Evolutionary conservation across 495 filamentous ascomycete species (phyloP).

Genomic region (Aspergillus heteromorphus): DNA sequence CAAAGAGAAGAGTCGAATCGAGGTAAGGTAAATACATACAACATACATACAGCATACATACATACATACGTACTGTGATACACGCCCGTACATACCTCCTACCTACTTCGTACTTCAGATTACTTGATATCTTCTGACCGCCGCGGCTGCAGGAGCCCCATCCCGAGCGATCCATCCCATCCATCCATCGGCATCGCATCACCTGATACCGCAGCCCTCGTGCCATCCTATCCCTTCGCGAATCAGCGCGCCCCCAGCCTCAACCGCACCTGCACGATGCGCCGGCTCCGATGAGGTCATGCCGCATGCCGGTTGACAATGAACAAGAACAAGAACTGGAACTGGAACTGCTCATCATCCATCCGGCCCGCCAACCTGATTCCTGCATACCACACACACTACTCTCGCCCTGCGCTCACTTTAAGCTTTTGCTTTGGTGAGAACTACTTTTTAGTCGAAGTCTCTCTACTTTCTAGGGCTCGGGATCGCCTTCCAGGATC

Average conservation of each 20-base stretch:
- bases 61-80: not conserved
- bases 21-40: not conserved
- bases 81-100: not conserved
- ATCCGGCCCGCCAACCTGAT: too few relatives aligned
- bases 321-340: not conserved
- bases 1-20: too few relatives aligned
- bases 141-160: not conserved
- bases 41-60: not conserved
- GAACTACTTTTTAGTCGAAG: too few relatives aligned
- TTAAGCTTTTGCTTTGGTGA: too few relatives aligned
- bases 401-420: too few relatives aligned
- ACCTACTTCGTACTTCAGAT: too few relatives aligned
- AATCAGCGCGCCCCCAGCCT: not conserved
- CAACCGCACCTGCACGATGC: not conserved
- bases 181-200: not conserved
- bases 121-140: not conserved
- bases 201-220: constrained; percentile 5
- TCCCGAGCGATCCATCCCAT: not conserved
- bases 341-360: too few relatives aligned
- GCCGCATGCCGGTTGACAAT: not conserved
- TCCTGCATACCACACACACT: too few relatives aligned
- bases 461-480: too few relatives aligned
- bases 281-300: constrained; percentile 6
- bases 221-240: not conserved
- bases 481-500: too few relatives aligned